Evolutionary conservation across 139 green algal species (phyloP), one percentile per base, ranked within the genome.

Genomic region (Picochlorum sp.): DNA sequence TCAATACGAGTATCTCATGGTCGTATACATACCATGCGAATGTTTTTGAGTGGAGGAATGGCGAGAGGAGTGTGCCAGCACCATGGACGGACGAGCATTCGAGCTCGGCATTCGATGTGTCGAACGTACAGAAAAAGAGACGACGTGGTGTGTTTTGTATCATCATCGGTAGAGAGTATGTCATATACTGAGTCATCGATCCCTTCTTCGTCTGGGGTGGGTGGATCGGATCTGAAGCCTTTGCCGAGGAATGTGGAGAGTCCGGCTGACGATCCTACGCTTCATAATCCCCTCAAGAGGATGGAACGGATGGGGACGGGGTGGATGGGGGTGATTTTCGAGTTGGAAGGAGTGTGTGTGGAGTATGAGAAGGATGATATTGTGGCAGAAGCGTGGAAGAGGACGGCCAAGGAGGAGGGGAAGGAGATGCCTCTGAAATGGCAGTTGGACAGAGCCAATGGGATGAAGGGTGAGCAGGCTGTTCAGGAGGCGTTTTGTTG

Each of bases 251-350:
- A 66, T 6, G 60, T 66, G 14, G 60, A 66, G 34, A 45, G 60
- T 18, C 49, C 31, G 21, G 60, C 31, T 21, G 60, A 66, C n/a
- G 60, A 66, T 15, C 60, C 60, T 9, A 14, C 15, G 10, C 49
- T 66, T 38, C 60, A 66, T 44, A 78, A 78, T 51, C 72, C 72
- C 11, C 61, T 74, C n/a, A 38, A 73, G 28, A 70, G 87, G 8
- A 71, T 86, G 64, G 62, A 94, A 52, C 74, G 86, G 0, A 60
- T 96, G 31, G 69, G 81, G 21, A 90, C 86, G 3, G 86, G 74
- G 34, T 97, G 91, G 91, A 89, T 97, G 72, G 90, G 90, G 16
- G 89, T 80, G 26, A 87, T 97, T 30, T 68, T 94, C 45, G 90
- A 97, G 62, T 84, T 85, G 49, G 84, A 96, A 60, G 89, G 89